Base-by-base conservation (phyloP, 1,284 basidiomycete genomes). In the Wolfiporia cocos region DNA sequence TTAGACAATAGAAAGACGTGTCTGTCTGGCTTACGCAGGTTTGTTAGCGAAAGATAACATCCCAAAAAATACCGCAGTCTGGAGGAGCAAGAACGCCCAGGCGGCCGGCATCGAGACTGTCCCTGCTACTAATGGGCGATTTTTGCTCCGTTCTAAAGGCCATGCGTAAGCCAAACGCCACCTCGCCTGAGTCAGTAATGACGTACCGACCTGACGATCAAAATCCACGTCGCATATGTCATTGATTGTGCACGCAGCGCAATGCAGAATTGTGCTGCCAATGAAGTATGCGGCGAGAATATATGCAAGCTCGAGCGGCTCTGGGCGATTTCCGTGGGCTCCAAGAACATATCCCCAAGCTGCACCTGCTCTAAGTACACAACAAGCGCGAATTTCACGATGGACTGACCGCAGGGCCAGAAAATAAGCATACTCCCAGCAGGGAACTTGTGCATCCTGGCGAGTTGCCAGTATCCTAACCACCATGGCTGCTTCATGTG, bases 61-160 rank as follows among this genome's bases (percentile, higher is more conserved):
- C 1, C 5, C 10, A n/a, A 59, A 64, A 2, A 69, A 47, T 1
- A 69, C 67, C 2, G 63, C 56, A 24, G 56, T 44, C 4, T 69
- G 55, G 46, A 74, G 68, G 1, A 64, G 28, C 5, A 64, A 58
- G 14, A 74, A 72, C 12, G 58, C 49, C 22, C 62, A 53, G 0
- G 73, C 74, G 31, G 68, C 65, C 17, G 54, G 53, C 3, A 69
- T 61, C 5, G 66, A 66, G 1, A 75, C 53, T 3, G 57, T 55
- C 5, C 71, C 74, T 2, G 66, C 57, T 2, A 73, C 71, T 4
- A 78, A 59, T 0, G 77, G 77, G 6, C 77, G 60, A 4, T 44
- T 47, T 37, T 49, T 53, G 2, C 52, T 55, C 12, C 59, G 49
- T 36, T 56, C 59, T 62, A 9, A 4, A 39, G 5, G 38, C 7